Evolutionary conservation across 257 asterid species (phyloP).

Genomic region (Anisodus acutangulus): DNA sequence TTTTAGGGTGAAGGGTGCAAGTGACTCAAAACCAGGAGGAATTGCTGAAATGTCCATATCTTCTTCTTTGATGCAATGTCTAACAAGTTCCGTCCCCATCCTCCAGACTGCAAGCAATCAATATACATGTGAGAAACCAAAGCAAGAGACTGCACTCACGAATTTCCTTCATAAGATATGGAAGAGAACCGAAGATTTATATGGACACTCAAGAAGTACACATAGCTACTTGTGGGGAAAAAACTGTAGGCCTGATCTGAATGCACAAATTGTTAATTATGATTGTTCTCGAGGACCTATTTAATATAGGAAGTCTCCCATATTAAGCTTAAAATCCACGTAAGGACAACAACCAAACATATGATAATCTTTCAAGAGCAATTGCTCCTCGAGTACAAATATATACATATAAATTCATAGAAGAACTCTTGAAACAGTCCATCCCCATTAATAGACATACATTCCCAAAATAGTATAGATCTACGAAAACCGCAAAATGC

Average conservation of each 20-base stretch:
- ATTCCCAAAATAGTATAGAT: background rate
- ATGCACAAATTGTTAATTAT: conserved; percentile 16
- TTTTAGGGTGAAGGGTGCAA: conserved; percentile 67
- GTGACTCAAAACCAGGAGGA: conserved; percentile 96
- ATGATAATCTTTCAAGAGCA: background rate
- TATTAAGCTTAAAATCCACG: background rate
- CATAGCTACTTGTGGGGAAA: background rate
- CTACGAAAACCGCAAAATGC: background rate
- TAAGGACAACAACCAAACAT: conserved; percentile 11
- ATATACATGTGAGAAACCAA: conserved; percentile 27
- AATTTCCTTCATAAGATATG: background rate
- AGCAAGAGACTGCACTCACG: conserved; percentile 12
- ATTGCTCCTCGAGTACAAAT: background rate
- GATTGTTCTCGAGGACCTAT: background rate
- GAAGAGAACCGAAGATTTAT: conserved; percentile 23
- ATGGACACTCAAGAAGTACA: conserved; percentile 1
- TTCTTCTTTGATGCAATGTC: conserved; percentile 72
- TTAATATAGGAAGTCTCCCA: background rate
- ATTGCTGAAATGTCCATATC: conserved; percentile 71
- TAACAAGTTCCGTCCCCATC: conserved; percentile 83
- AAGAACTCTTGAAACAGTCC: background rate
- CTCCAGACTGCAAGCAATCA: conserved; percentile 40
- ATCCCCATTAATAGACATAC: background rate
- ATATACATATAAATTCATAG: background rate
- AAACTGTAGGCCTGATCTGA: background rate